Percentiles rank a stretch among this genome's conserved stretches.
Evolutionary conservation across 1,139 yeast species (phyloP).

Genomic region (Saccharomyces hybrid): DNA sequence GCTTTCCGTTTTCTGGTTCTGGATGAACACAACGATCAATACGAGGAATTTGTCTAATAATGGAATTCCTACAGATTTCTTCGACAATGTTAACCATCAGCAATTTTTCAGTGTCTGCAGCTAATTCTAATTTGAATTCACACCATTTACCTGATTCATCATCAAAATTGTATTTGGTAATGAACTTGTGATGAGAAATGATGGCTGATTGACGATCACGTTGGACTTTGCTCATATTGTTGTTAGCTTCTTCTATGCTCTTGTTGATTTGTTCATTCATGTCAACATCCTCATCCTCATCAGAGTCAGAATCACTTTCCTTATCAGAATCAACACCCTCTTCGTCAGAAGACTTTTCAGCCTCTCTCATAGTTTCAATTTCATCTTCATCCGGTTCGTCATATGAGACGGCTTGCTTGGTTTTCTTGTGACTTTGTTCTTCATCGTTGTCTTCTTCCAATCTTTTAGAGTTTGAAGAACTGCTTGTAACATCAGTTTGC

Average conservation of each 20-base stretch:
- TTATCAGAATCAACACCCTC: slow-evolving; percentile 36
- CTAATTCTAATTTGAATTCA: slow-evolving; percentile 74
- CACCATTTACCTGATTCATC: slow-evolving; percentile 89
- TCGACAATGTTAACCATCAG: slow-evolving; percentile 97
- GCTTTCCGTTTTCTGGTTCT: slow-evolving; percentile 55
- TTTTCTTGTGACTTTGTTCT: slow-evolving; percentile 50
- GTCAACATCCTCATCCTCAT: slow-evolving; percentile 34
- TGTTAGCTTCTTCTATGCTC: slow-evolving; percentile 30
- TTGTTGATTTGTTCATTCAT: slow-evolving; percentile 28
- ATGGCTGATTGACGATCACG: slow-evolving; percentile 82
- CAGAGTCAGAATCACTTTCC: slow-evolving; percentile 37
- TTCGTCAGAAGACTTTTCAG: slow-evolving; percentile 66
- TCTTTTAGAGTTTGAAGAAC: slow-evolving; percentile 32
- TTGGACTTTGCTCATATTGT: slow-evolving; percentile 49
- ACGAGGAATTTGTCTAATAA: slow-evolving; percentile 84
- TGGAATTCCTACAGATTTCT: slow-evolving; percentile 81
- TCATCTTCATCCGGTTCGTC: slow-evolving; percentile 95
- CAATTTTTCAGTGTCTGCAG: slow-evolving; percentile 83
- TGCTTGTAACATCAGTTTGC: slow-evolving; percentile 40
- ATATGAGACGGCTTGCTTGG: slow-evolving; percentile 83
- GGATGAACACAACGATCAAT: slow-evolving; percentile 95
- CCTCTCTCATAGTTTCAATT: slow-evolving; percentile 75
- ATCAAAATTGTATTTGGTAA: slow-evolving; percentile 81
- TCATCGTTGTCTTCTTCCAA: slow-evolving; percentile 64
- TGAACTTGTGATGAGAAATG: slow-evolving; percentile 60